Conservation (phyloP, 2,329 filamentous ascomycete genomes). For the Diaporthe longicolla region DNA sequence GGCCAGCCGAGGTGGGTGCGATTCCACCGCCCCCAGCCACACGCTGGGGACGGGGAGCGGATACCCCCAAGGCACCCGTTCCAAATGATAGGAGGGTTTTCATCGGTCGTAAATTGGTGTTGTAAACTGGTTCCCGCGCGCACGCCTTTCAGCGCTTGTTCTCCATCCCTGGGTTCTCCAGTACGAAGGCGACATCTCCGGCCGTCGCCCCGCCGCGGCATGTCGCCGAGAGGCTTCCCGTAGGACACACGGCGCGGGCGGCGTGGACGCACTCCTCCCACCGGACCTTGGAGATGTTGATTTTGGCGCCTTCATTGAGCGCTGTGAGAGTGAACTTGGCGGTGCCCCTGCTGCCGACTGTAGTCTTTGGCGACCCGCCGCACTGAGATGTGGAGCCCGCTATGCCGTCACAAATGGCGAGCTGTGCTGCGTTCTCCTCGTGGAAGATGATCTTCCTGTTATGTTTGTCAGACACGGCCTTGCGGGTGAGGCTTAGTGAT, state of each 20-base stretch:
- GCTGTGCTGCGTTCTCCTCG: slow-evolving; percentile 71
- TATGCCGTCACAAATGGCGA: slow-evolving; percentile 72
- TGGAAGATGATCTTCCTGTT: slow-evolving; percentile 61
- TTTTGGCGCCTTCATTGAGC: slow-evolving; percentile 59
- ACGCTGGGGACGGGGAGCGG: neutral
- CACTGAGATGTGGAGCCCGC: slow-evolving; percentile 60
- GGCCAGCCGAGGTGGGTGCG: neutral
- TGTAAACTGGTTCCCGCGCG: neutral
- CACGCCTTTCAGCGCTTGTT: neutral
- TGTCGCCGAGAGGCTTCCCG: slow-evolving; percentile 61
- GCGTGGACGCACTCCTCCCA: slow-evolving; percentile 70
- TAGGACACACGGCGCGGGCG: slow-evolving; percentile 64
- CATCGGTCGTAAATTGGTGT: slow-evolving; percentile 2
- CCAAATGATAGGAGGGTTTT: neutral
- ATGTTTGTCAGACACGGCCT: slow-evolving; percentile 30
- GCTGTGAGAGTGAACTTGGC: slow-evolving; percentile 63
- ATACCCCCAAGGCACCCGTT: neutral
- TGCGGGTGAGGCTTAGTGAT: neutral
- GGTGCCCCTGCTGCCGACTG: slow-evolving; percentile 61
- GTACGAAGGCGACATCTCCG: slow-evolving; percentile 61
- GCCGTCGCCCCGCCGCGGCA: slow-evolving; percentile 63
- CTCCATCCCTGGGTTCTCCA: slow-evolving; percentile 49
- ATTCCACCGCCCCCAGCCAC: neutral
- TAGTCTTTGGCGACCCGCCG: slow-evolving; percentile 58
- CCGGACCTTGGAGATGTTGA: slow-evolving; percentile 66